Evolutionary conservation across 2,329 filamentous ascomycete species (phyloP), one percentile per base, ranked within the genome.

Genomic region (Curvularia eragrostidis): DNA sequence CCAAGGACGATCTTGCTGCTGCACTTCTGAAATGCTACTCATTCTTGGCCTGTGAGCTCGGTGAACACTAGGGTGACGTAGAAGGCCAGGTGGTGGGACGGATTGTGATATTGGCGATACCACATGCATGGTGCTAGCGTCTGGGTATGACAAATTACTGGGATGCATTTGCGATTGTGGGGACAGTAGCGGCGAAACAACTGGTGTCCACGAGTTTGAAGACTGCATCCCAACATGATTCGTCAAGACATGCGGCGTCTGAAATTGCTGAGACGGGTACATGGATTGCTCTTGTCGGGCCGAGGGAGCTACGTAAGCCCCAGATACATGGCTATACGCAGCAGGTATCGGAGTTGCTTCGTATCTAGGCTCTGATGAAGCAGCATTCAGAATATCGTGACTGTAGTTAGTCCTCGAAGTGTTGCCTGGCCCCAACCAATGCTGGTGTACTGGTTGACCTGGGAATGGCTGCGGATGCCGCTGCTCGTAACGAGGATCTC

Each of bases 291-390:
- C 60, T 30, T 58, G 55, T 30, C 58, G 58, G 12, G 65, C 62
- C 13, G 55, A 50, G 23, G 72, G 68, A 34, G 72, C 71, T 15
- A 69, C 58, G 32, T 70, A 75, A 4, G 70, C 69, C 21, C 73
- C 70, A 42, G 65, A 67, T 6, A 75, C 74, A 48, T 68, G 73
- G 28, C 49, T 70, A 43, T 77, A 77, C 10, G 74, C 73, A 19
- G 70, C 71, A 30, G 74, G 74, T 48, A 77, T 75, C 15, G 69
- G 69, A 48, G 73, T 73, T 3, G 73, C 74, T 18, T 77, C 73
- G 44, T 77, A 76, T 30, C 61, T 69, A 5, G 74, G 73, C 38
- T 76, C 74, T 19, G 48, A 26, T 24, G 54, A 24, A 26, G 68
- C 63, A 23, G 66, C 51, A 48, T 58, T 43, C 12, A 61, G 58